These are phyloP conservation scores for Marasmius tenuissimus DNA, from an alignment of 1,284 basidiomycete species.

Conservation along the genomic window DNA sequence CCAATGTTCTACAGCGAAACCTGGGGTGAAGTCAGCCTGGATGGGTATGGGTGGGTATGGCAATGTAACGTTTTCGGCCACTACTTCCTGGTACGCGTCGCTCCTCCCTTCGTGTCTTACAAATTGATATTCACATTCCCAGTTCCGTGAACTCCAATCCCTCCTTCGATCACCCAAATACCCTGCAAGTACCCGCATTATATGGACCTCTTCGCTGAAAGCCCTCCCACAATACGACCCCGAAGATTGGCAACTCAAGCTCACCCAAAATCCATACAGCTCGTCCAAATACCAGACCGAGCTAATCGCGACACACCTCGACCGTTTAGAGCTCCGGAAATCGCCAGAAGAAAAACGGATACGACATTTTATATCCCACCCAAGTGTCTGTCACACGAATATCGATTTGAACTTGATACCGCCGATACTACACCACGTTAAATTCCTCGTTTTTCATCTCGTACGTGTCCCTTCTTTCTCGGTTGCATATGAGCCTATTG, in stretches of 20 bases:
- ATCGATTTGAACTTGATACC: constrained; percentile 55
- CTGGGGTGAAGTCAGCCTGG: constrained; percentile 60
- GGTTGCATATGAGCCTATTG: neutral
- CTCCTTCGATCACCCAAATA: constrained; percentile 42
- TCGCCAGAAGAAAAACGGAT: constrained; percentile 29
- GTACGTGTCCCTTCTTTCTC: constrained; percentile 45
- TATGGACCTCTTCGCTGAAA: constrained; percentile 83
- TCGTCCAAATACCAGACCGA: constrained; percentile 82
- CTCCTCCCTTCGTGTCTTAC: neutral
- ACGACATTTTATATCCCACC: constrained; percentile 71
- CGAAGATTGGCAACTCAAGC: constrained; percentile 74
- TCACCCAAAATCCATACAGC: constrained; percentile 67
- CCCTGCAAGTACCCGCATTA: constrained; percentile 55
- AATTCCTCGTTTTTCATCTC: constrained; percentile 66
- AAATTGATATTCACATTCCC: constrained; percentile 6
- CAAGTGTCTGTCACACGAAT: constrained; percentile 74
- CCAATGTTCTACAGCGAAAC: constrained; percentile 67
- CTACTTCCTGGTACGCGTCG: constrained; percentile 69
- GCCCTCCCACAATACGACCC: constrained; percentile 56
- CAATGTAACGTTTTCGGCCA: constrained; percentile 86
- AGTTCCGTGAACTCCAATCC: constrained; percentile 63
- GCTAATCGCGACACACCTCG: constrained; percentile 63
- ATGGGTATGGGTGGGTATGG: constrained; percentile 82
- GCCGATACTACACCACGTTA: constrained; percentile 49
- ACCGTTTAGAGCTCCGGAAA: constrained; percentile 34